phyloP scores from a whole-genome alignment of 352 stramenopile genomes.

The Pythium brassicae region DNA sequence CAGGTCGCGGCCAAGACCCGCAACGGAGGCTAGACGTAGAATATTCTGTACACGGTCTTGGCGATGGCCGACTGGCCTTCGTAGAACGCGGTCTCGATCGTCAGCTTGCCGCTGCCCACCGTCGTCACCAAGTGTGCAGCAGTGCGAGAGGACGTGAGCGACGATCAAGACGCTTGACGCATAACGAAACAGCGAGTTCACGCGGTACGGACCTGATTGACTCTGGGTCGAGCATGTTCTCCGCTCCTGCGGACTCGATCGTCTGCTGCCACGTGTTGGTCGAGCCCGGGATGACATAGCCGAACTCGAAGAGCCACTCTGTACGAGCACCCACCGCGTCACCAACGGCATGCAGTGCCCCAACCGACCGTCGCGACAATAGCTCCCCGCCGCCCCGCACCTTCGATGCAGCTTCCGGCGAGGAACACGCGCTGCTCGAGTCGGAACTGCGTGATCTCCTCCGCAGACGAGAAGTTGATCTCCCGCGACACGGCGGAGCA shows the following conservation, averaged over 20 bases:
- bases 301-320: slow-evolving; percentile 95
- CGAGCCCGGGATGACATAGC: slow-evolving; percentile 93
- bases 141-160: not conserved
- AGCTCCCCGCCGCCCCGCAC: not conserved
- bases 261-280: slow-evolving; percentile 96
- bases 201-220: slow-evolving; percentile 53
- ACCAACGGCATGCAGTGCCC: slow-evolving; percentile 6
- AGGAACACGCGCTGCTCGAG: slow-evolving; percentile 92
- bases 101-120: slow-evolving; percentile 88
- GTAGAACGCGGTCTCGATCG: slow-evolving; percentile 96
- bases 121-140: not conserved
- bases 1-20: no score
- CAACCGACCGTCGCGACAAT: slow-evolving; percentile 4
- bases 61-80: slow-evolving; percentile 85
- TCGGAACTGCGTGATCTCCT: slow-evolving; percentile 90
- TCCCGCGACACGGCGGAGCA: slow-evolving; percentile 90
- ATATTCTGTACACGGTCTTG: slow-evolving; percentile 93
- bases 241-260: slow-evolving; percentile 85
- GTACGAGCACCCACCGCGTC: slow-evolving; percentile 15
- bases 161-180: not conserved
- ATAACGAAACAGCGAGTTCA: no score
- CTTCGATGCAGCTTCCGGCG: slow-evolving; percentile 86
- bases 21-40: slow-evolving; percentile 88
- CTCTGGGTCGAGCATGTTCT: slow-evolving; percentile 87
- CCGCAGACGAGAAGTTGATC: slow-evolving; percentile 91